These are phyloP conservation scores for Mucor irregularis DNA, from an alignment of 371 early-diverging fungal species.

Conservation along the genomic window DNA sequence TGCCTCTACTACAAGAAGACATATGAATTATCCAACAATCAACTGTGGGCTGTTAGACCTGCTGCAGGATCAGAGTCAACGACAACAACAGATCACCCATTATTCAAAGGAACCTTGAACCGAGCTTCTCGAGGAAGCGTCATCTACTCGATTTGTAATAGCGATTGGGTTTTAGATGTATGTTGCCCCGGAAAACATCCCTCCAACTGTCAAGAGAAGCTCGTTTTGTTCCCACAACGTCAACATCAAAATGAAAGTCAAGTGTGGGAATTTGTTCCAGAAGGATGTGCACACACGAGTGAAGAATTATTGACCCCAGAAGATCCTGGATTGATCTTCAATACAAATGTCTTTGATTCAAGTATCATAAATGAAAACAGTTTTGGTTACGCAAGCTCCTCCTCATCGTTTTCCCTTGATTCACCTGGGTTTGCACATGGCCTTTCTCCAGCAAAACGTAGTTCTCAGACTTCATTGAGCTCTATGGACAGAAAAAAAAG, in stretches of 20 bases:
- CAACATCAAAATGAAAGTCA: conserved; percentile 1
- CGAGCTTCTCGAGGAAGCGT: conserved; percentile 19
- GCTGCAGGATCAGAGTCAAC: conserved; percentile 1
- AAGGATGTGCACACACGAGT: conserved; percentile 22
- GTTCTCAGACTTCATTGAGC: conserved; percentile 8
- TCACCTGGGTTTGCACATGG: conserved; percentile 21
- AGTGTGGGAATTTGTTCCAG: conserved; percentile 30
- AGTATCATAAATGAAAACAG: neutral
- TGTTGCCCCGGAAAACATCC: neutral
- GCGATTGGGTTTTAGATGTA: conserved; percentile 48
- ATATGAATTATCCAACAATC: conserved; percentile 28
- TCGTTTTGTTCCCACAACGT: conserved; percentile 7
- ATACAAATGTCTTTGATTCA: neutral
- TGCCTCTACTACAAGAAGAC: conserved; percentile 33
- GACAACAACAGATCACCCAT: conserved; percentile 1
- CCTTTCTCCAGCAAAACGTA: conserved; percentile 36
- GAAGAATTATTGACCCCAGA: conserved; percentile 15
- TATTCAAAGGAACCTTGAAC: neutral
- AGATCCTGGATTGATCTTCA: conserved; percentile 11
- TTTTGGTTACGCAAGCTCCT: neutral
- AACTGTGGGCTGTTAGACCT: conserved; percentile 34
- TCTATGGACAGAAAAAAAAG: neutral
- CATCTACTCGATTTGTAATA: conserved; percentile 32
- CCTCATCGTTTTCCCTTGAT: neutral
- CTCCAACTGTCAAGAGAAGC: conserved; percentile 10